phyloP scores from a whole-genome alignment of 306 rosid species.

The Begonia masoniana region DNA sequence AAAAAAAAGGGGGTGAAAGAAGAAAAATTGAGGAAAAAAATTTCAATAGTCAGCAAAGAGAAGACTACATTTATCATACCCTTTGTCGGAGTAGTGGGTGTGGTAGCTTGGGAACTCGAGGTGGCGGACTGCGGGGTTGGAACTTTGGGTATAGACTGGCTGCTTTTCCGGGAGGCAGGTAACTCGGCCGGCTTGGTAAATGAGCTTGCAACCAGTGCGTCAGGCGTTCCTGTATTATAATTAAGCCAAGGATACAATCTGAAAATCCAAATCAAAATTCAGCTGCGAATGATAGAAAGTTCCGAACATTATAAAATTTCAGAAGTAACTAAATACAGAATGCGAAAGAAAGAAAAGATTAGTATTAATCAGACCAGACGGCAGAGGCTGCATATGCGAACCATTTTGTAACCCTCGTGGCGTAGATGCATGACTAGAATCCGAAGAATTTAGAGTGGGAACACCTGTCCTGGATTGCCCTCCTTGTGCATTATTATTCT shows the following conservation, averaged over 20 bases:
- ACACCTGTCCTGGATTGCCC: conserved; percentile 63
- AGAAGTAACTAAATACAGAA: no score
- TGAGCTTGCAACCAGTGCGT: conserved; percentile 33
- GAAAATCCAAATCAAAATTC: not conserved
- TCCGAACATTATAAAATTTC: no score
- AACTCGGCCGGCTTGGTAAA: conserved; percentile 46
- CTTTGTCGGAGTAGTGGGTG: conserved; percentile 37
- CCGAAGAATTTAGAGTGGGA: conserved; percentile 38
- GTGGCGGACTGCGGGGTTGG: conserved; percentile 55
- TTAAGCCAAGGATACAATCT: conserved; percentile 3
- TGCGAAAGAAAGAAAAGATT: not conserved
- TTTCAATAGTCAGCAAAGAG: conserved; percentile 1
- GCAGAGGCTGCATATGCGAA: conserved; percentile 34
- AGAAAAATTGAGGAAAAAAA: not conserved
- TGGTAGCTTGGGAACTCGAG: conserved; percentile 26
- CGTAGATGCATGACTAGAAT: conserved; percentile 30
- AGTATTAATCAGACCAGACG: conserved; percentile 37
- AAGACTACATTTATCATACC: conserved; percentile 29
- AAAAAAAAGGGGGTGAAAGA: not conserved
- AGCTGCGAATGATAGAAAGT: not conserved
- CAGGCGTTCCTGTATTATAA: conserved; percentile 31
- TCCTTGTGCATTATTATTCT: conserved; percentile 72
- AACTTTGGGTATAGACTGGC: conserved; percentile 47
- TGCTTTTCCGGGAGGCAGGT: conserved; percentile 37
- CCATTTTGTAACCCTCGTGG: conserved; percentile 49